phyloP scores from a whole-genome alignment of 176 grass and related monocot species.

The Juncus effusus region DNA sequence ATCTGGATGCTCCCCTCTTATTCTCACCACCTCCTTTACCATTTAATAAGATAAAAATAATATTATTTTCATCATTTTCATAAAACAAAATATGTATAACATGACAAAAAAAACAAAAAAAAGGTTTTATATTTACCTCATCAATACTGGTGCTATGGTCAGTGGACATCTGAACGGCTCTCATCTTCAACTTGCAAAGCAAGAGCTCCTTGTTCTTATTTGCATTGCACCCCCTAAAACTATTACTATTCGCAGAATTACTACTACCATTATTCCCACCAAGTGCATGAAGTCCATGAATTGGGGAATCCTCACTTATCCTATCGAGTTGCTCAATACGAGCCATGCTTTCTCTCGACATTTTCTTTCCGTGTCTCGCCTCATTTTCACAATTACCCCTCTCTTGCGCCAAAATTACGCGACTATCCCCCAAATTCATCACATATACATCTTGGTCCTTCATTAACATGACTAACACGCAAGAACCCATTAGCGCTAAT shows the following conservation, averaged over 20 bases:
- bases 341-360: constrained; percentile 74
- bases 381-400: constrained; percentile 41
- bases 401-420: constrained; percentile 86
- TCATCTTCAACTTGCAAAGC: constrained; percentile 73
- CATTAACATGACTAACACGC: constrained; percentile 94
- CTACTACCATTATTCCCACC: background rate
- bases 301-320: constrained; percentile 84
- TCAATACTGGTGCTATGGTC: constrained; percentile 80
- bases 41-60: constrained; percentile 18
- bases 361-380: constrained; percentile 53
- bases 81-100: constrained; percentile 8
- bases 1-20: constrained; percentile 78
- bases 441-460: constrained; percentile 96
- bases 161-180: constrained; percentile 60
- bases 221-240: constrained; percentile 37
- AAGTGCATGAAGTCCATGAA: constrained; percentile 37
- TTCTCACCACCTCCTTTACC: constrained; percentile 71
- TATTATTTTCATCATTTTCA: constrained; percentile 8
- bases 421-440: constrained; percentile 90
- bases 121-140: constrained; percentile 49
- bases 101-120: constrained; percentile 1
- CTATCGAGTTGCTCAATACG: constrained; percentile 66
- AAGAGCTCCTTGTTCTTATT: constrained; percentile 65
- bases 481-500: constrained; percentile 85
- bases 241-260: constrained; percentile 36